Conservation (phyloP, 495 filamentous ascomycete genomes). For the Aspergillus biplanus region DNA sequence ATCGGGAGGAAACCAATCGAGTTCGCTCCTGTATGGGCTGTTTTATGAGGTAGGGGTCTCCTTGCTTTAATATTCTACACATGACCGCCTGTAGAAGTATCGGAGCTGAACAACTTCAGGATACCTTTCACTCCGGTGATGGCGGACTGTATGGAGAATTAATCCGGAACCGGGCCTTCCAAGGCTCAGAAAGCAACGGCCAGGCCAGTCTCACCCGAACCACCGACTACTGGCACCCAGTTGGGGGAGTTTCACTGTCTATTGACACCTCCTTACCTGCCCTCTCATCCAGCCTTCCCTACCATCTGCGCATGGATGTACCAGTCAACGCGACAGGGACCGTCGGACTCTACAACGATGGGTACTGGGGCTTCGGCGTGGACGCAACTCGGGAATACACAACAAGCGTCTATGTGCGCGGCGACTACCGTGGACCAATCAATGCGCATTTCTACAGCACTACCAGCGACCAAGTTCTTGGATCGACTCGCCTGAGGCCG, state of each 20-base stretch:
- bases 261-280: neutral
- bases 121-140: neutral
- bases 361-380: neutral
- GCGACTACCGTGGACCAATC: neutral
- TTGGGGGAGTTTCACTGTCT: neutral
- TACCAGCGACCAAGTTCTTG: neutral
- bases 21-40: neutral
- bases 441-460: neutral
- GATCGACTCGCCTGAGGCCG: neutral
- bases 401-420: neutral
- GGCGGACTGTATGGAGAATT: neutral
- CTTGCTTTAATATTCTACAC: neutral
- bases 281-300: neutral
- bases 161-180: neutral
- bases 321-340: slow-evolving; percentile 73
- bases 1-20: neutral
- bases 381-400: neutral
- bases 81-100: neutral
- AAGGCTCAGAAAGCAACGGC: neutral
- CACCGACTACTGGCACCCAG: neutral
- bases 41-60: neutral
- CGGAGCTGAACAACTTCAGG: neutral
- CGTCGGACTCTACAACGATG: slow-evolving; percentile 38
- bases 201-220: neutral
- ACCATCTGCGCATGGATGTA: neutral